Conservation (phyloP, 2,329 filamentous ascomycete genomes). For the Paecilomyces fulvus region DNA sequence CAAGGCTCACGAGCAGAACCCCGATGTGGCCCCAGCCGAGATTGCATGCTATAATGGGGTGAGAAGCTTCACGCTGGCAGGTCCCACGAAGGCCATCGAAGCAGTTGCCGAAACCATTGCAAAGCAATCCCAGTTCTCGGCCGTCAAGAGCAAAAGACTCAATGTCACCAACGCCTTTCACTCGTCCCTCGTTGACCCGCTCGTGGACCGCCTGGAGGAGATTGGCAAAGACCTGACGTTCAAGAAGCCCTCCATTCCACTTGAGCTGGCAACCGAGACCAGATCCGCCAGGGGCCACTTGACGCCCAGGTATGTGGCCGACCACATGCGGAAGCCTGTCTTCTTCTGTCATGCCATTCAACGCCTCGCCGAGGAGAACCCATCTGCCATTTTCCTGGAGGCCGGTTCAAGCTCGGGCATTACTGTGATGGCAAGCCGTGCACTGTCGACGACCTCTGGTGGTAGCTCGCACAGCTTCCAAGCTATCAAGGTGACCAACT, state of each 20-base stretch:
- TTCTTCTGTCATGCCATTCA: slow-evolving; percentile 34
- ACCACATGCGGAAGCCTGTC: slow-evolving; percentile 39
- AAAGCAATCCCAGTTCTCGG: not conserved
- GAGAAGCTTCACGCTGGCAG: not conserved
- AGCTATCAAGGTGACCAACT: slow-evolving; percentile 5
- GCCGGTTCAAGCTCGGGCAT: slow-evolving; percentile 8
- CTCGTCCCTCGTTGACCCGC: not conserved
- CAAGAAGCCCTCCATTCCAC: not conserved
- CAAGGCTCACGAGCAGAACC: not conserved
- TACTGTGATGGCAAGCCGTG: slow-evolving; percentile 23
- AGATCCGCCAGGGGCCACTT: not conserved
- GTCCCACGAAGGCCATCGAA: not conserved
- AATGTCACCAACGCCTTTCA: not conserved
- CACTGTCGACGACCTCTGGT: slow-evolving; percentile 7
- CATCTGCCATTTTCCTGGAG: not conserved
- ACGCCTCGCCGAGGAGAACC: not conserved
- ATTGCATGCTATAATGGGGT: not conserved
- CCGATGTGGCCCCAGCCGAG: not conserved
- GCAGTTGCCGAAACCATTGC: not conserved
- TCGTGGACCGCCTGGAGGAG: not conserved
- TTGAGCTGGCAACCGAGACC: slow-evolving; percentile 12
- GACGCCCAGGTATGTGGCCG: slow-evolving; percentile 11
- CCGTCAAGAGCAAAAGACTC: not conserved
- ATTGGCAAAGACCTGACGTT: not conserved
- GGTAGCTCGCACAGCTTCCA: slow-evolving; percentile 5